Base-by-base conservation (phyloP, 2,329 filamentous ascomycete genomes). In the Aspergillus spinulosporus region DNA sequence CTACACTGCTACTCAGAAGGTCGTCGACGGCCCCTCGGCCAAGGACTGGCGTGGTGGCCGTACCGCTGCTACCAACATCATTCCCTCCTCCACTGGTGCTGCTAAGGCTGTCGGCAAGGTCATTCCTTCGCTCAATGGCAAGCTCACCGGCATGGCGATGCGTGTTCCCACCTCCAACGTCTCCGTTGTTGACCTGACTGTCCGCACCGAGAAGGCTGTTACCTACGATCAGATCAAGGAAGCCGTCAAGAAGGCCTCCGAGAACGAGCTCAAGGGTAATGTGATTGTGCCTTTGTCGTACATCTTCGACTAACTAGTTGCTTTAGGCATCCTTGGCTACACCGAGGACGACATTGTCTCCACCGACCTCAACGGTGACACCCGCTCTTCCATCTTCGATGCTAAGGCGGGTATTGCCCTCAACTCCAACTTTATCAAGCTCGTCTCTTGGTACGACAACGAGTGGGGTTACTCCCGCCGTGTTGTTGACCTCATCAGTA, bases 41-140 rank as follows among this genome's bases (percentile, higher is more conserved):
- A 99, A 99, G 90, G 94, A 97, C 85, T 99, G 93, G 93, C 89
- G 93, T 82, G 94, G 94, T 87, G 94, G 94, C 79, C 94, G 94
- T 83, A 92, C 90, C 71, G 94, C 94, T 82, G 94, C 94, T 75
- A 90, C 96, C 85, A 97, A 99, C 89, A 97, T 97, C 86, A 97
- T 99, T 75, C 94, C 94, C 80, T 91, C 87, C 84, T 96, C 90
- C 86, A 99, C 94, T 66, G 94, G 94, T 87, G 94, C 94, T 79
- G 94, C 94, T 78, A 99, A 99, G 91, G 94, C 94, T 76, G 94
- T 99, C 82, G 94, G 94, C 83, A 99, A 99, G 89, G 94, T 97
- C 84, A 97, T 97, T 74, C 94, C 94, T 70, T 82, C 86, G 69
- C 88, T 99, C 68, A 97, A 97, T 83, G 94, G 94, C 86, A 99